Evolutionary conservation across 2,329 filamentous ascomycete genomes (phyloP).

Genomic region (Sporothrix euskadiensis): DNA sequence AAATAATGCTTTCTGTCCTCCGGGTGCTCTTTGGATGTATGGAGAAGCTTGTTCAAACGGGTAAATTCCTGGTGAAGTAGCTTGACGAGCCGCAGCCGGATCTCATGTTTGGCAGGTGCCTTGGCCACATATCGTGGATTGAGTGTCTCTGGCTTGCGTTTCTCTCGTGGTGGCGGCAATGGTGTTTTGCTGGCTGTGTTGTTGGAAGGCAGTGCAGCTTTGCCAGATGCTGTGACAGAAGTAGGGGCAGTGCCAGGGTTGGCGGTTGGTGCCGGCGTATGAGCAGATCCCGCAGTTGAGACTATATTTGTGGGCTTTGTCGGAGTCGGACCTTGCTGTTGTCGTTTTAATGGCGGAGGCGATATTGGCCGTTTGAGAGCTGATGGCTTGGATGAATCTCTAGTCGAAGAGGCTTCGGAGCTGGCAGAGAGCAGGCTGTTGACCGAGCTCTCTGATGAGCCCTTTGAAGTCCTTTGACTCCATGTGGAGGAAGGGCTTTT

Average conservation of each 20-base stretch:
- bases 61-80: slow-evolving; percentile 65
- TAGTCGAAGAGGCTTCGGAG: neutral
- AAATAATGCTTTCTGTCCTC: slow-evolving; percentile 55
- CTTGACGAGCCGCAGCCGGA: slow-evolving; percentile 59
- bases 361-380: slow-evolving; percentile 1
- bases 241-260: neutral
- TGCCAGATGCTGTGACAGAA: neutral
- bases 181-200: neutral
- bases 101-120: slow-evolving; percentile 58
- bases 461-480: neutral
- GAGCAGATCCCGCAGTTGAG: neutral
- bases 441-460: neutral
- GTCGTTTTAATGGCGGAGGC: neutral
- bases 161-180: slow-evolving; percentile 3
- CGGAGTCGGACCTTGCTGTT: neutral
- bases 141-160: slow-evolving; percentile 54
- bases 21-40: slow-evolving; percentile 47
- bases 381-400: no score
- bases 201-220: neutral
- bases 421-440: neutral
- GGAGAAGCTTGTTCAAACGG: slow-evolving; percentile 66
- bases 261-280: neutral
- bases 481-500: neutral
- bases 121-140: slow-evolving; percentile 66
- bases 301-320: neutral